These are phyloP conservation scores for Cordyceps tenuipes DNA, from an alignment of 2,329 filamentous ascomycete species.

Conservation along the genomic window DNA sequence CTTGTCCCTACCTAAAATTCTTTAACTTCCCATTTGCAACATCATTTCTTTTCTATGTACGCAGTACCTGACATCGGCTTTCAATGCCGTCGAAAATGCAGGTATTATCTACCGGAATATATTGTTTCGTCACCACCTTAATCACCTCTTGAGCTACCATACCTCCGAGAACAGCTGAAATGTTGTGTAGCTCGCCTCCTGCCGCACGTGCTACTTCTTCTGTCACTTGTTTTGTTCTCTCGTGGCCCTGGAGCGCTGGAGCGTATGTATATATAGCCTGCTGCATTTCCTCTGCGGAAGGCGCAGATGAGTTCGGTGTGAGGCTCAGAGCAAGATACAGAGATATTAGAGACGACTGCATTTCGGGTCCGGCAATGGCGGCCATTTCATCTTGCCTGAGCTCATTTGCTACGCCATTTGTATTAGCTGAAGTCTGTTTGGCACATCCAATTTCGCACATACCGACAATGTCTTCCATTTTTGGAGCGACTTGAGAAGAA, in stretches of 20 bases:
- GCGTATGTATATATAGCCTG: constrained; percentile 32
- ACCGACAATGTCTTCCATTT: constrained; percentile 47
- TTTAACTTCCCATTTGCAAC: background rate
- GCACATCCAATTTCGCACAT: constrained; percentile 23
- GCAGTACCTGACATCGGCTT: constrained; percentile 52
- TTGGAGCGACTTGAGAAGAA: constrained; percentile 33
- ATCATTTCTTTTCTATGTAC: constrained; percentile 29
- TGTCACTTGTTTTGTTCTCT: constrained; percentile 45
- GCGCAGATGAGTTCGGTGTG: constrained; percentile 36
- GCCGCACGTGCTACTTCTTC: constrained; percentile 67
- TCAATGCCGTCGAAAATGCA: constrained; percentile 62
- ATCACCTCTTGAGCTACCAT: constrained; percentile 96
- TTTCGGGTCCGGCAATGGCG: constrained; percentile 36
- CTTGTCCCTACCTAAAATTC: background rate
- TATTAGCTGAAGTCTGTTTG: background rate
- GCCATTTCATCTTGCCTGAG: constrained; percentile 45
- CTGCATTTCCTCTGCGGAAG: constrained; percentile 47
- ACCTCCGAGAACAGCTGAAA: constrained; percentile 77
- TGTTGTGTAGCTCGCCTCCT: constrained; percentile 86
- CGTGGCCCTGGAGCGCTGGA: constrained; percentile 40
- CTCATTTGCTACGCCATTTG: constrained; percentile 39
- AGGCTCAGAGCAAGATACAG: constrained; percentile 60
- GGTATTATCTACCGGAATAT: constrained; percentile 62
- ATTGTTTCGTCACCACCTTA: constrained; percentile 73
- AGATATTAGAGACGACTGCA: constrained; percentile 53